A percentile compares a stretch with the other conserved stretches of the same genome.
These are phyloP conservation scores for Scleromitrula shiraiana DNA, from an alignment of 2,329 filamentous ascomycete genomes.

Conservation along the genomic window DNA sequence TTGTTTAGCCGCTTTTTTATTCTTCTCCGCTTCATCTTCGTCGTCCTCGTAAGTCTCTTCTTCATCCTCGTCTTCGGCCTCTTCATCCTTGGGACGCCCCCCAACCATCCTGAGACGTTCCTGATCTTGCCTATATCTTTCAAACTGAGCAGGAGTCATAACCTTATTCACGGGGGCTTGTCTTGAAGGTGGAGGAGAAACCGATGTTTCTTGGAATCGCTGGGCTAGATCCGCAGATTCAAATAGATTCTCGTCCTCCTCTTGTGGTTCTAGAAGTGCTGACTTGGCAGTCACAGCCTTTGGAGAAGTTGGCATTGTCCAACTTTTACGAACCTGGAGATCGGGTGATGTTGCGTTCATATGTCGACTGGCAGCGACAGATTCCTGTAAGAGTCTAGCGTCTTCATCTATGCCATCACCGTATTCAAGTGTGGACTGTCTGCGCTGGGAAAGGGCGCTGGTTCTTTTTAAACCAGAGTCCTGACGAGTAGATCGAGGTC, in stretches of 20 bases:
- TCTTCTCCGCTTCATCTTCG: slow-evolving; percentile 72
- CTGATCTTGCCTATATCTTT: slow-evolving; percentile 69
- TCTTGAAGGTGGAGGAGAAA: slow-evolving; percentile 10
- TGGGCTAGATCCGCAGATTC: slow-evolving; percentile 25
- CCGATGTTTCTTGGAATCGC: slow-evolving; percentile 21
- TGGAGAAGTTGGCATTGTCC: slow-evolving; percentile 20
- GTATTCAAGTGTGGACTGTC: slow-evolving; percentile 25
- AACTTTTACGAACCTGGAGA: slow-evolving; percentile 22
- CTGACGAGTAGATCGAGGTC: slow-evolving; percentile 4
- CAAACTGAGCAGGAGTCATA: slow-evolving; percentile 85
- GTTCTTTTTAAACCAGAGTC: slow-evolving; percentile 23
- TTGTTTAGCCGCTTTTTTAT: slow-evolving; percentile 64
- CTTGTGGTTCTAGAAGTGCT: slow-evolving; percentile 20
- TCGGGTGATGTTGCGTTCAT: slow-evolving; percentile 21
- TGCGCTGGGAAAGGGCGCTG: slow-evolving; percentile 23
- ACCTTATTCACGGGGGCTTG: slow-evolving; percentile 57
- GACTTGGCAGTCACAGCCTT: slow-evolving; percentile 14
- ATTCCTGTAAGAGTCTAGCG: slow-evolving; percentile 27
- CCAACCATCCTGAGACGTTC: slow-evolving; percentile 46
- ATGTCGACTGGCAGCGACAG: slow-evolving; percentile 24
- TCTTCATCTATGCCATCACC: slow-evolving; percentile 27
- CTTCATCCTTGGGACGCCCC: slow-evolving; percentile 40
- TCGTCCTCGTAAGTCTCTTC: slow-evolving; percentile 63
- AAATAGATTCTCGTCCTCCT: slow-evolving; percentile 24
- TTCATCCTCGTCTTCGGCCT: slow-evolving; percentile 52